Evolutionary conservation across 1,284 basidiomycete species (phyloP), one percentile per base, ranked within the genome.

Genomic region (Austroboletus novae-zelandiae): DNA sequence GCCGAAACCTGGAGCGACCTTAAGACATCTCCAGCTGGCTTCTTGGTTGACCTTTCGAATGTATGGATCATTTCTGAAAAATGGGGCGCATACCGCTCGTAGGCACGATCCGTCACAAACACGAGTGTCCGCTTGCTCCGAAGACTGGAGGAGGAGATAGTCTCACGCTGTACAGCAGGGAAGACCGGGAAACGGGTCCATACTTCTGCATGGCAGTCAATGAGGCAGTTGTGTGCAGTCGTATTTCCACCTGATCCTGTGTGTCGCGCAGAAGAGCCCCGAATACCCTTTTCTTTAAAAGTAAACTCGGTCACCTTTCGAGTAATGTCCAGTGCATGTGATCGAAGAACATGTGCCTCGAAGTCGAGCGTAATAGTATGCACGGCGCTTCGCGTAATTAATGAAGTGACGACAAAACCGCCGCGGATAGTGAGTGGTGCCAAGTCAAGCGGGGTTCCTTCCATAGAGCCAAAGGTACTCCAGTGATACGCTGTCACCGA

Each of bases 141-240:
- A 7, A 59, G 57, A 23, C 59, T 55, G 2, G 69, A 70, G 0
- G 72, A 68, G 0, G 69, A 66, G 17, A 77, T 73, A 0, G 75
- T 77, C 34, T 75, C 69, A 4, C 79, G 71, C 39, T 71, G 72
- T 30, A 85, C 72, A 0, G 80, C 79, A 2, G 82, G 71, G 0
- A 79, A 57, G 9, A 84, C 81, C 0, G 83, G 82, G 57, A 81
- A 84, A 4, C 81, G 76, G 4, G 74, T 79, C 82, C 82, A 84
- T 40, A 83, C 76, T n/a, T 84, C 81, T 0, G 71, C 59, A 49
- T 81, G 75, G 45, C 80, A 83, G 50, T 83, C 79, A 8, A 84
- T 62, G 9, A 84, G 64, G 41, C 68, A 75, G 46, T 83, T 83
- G 55, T 80, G 74, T 5, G 58, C 51, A 0, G 48, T 43, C 2